Evolutionary conservation across 164 flowering plant species (phyloP).

Genomic region (Annona squamosa): DNA sequence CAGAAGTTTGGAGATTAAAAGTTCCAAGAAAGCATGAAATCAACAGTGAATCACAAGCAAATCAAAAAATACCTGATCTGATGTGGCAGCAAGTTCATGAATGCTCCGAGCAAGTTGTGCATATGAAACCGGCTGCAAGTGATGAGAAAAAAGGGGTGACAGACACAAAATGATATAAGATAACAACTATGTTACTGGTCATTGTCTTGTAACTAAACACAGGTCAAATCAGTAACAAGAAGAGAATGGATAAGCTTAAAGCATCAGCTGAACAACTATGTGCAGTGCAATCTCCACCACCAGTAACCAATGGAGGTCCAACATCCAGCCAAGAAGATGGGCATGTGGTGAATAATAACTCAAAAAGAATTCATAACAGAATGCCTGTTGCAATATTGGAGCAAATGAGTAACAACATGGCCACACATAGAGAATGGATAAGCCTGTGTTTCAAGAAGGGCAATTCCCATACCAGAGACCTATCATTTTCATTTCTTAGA

Average conservation of each 20-base stretch:
- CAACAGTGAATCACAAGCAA: not conserved
- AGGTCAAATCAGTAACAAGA: not conserved
- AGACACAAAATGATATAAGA: not conserved
- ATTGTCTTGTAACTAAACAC: not conserved
- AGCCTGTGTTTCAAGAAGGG: not conserved
- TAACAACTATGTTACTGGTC: not conserved
- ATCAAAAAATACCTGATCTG: constrained; percentile 66
- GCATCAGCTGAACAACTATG: not conserved
- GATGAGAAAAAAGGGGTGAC: not conserved
- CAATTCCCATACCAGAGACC: not conserved
- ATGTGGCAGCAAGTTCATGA: constrained; percentile 91
- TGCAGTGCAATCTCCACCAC: not conserved
- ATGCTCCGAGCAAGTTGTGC: constrained; percentile 94
- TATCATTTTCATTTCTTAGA: not conserved
- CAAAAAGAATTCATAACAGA: not conserved
- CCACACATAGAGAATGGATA: not conserved
- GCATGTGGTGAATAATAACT: not conserved
- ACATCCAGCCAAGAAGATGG: not conserved
- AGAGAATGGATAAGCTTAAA: not conserved
- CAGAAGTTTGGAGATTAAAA: not conserved
- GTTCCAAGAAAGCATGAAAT: not conserved
- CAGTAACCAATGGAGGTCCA: not conserved
- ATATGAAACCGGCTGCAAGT: constrained; percentile 83
- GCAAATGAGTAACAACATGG: not conserved
- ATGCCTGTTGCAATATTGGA: not conserved